Evolutionary conservation across 2,329 filamentous ascomycete genomes (phyloP).

Genomic region (Claviceps arundinis): DNA sequence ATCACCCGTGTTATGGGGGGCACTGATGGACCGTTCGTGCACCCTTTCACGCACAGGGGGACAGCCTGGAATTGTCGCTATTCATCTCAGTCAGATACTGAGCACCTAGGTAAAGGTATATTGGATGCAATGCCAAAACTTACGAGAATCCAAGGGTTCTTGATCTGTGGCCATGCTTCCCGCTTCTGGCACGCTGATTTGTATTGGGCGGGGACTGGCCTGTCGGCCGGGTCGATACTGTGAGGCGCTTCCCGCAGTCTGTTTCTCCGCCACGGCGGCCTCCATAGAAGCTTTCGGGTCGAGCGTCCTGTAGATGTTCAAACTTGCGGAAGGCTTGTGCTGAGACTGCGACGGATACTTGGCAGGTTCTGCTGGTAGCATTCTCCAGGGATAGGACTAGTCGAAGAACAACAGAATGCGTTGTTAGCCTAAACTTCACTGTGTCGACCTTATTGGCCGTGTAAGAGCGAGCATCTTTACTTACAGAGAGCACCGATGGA

Average conservation of each 20-base stretch:
- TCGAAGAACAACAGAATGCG: conserved; percentile 14
- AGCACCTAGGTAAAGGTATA: background rate
- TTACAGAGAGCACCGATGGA: conserved; percentile 32
- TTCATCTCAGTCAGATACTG: conserved; percentile 9
- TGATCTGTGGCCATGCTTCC: conserved; percentile 58
- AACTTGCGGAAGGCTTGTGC: conserved; percentile 31
- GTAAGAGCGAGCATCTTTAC: background rate
- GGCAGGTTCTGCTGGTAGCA: conserved; percentile 40
- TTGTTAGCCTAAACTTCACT: no score
- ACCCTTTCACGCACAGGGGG: conserved; percentile 51
- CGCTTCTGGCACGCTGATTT: conserved; percentile 50
- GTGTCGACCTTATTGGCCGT: no score
- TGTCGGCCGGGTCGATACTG: conserved; percentile 19
- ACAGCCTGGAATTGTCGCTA: conserved; percentile 54
- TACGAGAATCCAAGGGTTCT: conserved; percentile 60
- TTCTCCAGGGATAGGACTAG: conserved; percentile 43
- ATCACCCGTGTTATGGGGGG: conserved; percentile 23
- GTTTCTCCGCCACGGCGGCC: conserved; percentile 28
- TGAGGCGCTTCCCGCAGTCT: conserved; percentile 18
- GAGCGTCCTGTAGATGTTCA: conserved; percentile 29
- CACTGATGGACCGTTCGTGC: conserved; percentile 51
- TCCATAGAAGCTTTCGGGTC: conserved; percentile 38
- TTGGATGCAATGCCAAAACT: conserved; percentile 18
- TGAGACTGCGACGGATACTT: conserved; percentile 51
- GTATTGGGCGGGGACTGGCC: conserved; percentile 42